Conservation (phyloP, 2,329 filamentous ascomycete species). For the Arthrobotrys iridis region DNA sequence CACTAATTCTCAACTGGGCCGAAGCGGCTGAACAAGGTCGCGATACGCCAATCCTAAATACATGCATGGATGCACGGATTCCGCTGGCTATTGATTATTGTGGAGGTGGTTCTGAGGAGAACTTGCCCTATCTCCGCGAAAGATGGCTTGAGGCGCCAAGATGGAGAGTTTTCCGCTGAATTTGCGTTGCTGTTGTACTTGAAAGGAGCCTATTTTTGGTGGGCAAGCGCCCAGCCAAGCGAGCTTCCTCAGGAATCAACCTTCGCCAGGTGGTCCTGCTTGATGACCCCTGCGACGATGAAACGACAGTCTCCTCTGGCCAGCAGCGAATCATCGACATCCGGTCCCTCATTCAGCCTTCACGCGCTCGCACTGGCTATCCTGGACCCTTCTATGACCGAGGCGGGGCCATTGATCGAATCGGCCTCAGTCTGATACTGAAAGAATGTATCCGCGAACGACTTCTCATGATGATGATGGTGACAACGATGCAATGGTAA, state of each 20-base stretch:
- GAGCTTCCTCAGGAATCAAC: slow-evolving; percentile 10
- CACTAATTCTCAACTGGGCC: not conserved
- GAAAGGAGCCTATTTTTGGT: slow-evolving; percentile 22
- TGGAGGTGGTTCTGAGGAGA: slow-evolving; percentile 1
- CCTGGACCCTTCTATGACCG: not conserved
- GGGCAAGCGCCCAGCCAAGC: slow-evolving; percentile 16
- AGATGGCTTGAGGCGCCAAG: slow-evolving; percentile 23
- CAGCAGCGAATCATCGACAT: slow-evolving; percentile 19
- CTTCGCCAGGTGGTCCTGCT: not conserved
- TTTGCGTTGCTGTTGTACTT: slow-evolving; percentile 11
- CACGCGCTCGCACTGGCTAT: not conserved
- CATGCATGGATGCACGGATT: not conserved
- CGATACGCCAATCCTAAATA: slow-evolving; percentile 25
- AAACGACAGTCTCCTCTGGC: slow-evolving; percentile 9
- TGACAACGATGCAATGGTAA: not conserved
- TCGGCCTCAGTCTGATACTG: too few species aligned
- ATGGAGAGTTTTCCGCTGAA: slow-evolving; percentile 30
- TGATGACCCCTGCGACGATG: not conserved
- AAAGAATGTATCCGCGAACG: not conserved
- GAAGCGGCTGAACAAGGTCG: not conserved
- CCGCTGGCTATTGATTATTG: not conserved
- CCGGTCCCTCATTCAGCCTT: not conserved
- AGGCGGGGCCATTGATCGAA: not conserved
- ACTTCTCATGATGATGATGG: not conserved
- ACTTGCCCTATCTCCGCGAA: slow-evolving; percentile 1